Evolutionary conservation across 2,329 filamentous ascomycete genomes (phyloP).

Genomic region (Ophiocordyceps camponoti-saundersi): DNA sequence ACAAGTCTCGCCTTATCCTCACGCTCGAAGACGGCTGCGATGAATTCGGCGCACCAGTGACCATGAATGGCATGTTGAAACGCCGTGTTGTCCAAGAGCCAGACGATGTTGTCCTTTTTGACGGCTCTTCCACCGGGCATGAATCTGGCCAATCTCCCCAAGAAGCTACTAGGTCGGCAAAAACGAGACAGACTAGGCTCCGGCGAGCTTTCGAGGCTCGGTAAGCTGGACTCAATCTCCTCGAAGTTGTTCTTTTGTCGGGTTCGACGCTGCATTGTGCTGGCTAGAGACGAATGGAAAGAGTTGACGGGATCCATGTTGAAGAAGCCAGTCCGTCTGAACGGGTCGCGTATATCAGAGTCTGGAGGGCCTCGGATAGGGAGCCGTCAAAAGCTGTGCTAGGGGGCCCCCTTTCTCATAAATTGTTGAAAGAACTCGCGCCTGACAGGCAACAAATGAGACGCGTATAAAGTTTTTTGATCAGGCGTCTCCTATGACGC

Average conservation of each 20-base stretch:
- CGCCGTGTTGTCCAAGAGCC: slow-evolving; percentile 83
- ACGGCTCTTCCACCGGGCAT: slow-evolving; percentile 46
- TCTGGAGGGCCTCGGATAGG: not conserved
- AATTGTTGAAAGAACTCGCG: not conserved
- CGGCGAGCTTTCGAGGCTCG: slow-evolving; percentile 3
- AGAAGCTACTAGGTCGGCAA: slow-evolving; percentile 16
- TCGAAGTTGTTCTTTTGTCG: slow-evolving; percentile 30
- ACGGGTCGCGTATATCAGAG: not conserved
- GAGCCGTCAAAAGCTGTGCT: not conserved
- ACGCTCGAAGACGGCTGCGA: slow-evolving; percentile 65
- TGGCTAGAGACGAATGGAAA: slow-evolving; percentile 12
- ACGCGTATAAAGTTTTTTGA: not conserved
- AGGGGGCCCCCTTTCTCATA: not conserved
- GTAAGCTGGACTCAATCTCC: slow-evolving; percentile 30
- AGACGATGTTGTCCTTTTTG: slow-evolving; percentile 54
- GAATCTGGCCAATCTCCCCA: slow-evolving; percentile 31
- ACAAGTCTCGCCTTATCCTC: slow-evolving; percentile 50
- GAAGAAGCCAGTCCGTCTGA: not conserved
- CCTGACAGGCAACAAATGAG: not conserved
- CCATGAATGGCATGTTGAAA: slow-evolving; percentile 35
- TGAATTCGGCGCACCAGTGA: slow-evolving; percentile 66
- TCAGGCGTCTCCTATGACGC: not conserved
- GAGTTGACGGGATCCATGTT: slow-evolving; percentile 3
- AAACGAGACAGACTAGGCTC: slow-evolving; percentile 1
- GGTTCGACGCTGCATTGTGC: slow-evolving; percentile 32